Evolutionary conservation across 192 early-diverging fungal genomes (phyloP), one percentile per base, ranked within the genome.

Genomic region (Umbelopsis vinacea): DNA sequence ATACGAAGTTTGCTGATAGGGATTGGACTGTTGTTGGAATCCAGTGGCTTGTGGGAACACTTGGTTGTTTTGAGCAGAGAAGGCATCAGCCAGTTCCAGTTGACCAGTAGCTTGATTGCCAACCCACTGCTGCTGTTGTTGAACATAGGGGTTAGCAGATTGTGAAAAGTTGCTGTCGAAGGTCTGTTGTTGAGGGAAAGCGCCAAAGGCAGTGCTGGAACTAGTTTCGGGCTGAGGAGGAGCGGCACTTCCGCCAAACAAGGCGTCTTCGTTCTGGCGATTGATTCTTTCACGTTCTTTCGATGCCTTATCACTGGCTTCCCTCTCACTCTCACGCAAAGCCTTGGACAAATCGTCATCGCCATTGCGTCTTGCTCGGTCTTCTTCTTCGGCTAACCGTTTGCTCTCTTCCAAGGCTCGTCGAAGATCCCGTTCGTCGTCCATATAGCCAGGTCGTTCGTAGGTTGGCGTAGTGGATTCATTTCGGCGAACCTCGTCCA

Each of bases 321-420:
- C 79, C 46, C 73, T 63, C 71, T 76, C 63, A 46, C 79, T 81
- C 9, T 70, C 24, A 48, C 73, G 57, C 40, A 81, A 46, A 22
- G 79, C 79, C 33, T 74, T 76, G 33, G 53, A 60, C 19, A 81
- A 40, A 55, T 76, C 79, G 8, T 72, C 68, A 57, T 76, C 74
- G 12, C 73, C 69, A 48, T 47, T 37, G 15, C 50, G 71, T 43
- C 78, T 23, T 23, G 52, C 80, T 43, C 72, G 78, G 22, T 82
- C 83, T 60, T 78, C 72, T 71, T 84, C 78, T 15, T 68, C 72
- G 2, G 94, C 92, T 38, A 85, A 83, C 52, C 88, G 85, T 73
- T 88, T 89, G 74, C 92, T 94, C 69, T 93, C 93, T 66, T 94
- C 96, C 29, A 96, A 79, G 5, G 97, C 97, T 52, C 78, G 80